These are phyloP conservation scores for Trichoderma koningii DNA, from an alignment of 2,329 filamentous ascomycete genomes.

Conservation along the genomic window DNA sequence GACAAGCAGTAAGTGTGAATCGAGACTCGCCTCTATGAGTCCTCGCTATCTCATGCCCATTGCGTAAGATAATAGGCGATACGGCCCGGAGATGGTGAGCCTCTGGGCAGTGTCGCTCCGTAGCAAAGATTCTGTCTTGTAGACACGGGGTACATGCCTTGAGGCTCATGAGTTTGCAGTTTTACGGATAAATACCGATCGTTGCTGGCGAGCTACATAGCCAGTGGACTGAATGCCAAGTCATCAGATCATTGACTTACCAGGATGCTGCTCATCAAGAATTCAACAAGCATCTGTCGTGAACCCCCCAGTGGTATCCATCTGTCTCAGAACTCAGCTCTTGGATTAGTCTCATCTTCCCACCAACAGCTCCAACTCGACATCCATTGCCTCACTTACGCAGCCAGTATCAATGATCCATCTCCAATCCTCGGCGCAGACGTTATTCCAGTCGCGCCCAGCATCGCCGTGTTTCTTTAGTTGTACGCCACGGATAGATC, in stretches of 20 bases:
- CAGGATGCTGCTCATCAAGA: not conserved
- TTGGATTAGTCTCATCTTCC: not conserved
- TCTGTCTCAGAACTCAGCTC: not conserved
- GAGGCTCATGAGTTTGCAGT: too few relatives aligned
- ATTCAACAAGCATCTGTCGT: not conserved
- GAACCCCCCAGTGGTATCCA: not conserved
- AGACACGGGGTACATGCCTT: too few relatives aligned
- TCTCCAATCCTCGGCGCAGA: not conserved
- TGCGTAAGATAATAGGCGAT: not conserved
- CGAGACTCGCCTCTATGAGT: not conserved
- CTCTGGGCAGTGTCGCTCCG: too few relatives aligned
- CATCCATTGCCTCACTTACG: not conserved
- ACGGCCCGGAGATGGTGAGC: slow-evolving; percentile 10
- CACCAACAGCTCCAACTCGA: not conserved
- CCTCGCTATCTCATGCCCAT: not conserved
- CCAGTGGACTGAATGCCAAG: too few relatives aligned
- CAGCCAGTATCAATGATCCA: not conserved
- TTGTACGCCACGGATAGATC: not conserved
- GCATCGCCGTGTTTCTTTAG: not conserved
- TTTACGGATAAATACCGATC: too few relatives aligned
- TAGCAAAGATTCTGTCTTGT: too few relatives aligned
- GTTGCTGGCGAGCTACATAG: too few relatives aligned
- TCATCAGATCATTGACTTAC: too few relatives aligned
- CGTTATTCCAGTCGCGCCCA: too few relatives aligned
- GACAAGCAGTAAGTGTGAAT: not conserved